Conservation (phyloP, 192 early-diverging fungal genomes). For the Coemansia sp. region DNA sequence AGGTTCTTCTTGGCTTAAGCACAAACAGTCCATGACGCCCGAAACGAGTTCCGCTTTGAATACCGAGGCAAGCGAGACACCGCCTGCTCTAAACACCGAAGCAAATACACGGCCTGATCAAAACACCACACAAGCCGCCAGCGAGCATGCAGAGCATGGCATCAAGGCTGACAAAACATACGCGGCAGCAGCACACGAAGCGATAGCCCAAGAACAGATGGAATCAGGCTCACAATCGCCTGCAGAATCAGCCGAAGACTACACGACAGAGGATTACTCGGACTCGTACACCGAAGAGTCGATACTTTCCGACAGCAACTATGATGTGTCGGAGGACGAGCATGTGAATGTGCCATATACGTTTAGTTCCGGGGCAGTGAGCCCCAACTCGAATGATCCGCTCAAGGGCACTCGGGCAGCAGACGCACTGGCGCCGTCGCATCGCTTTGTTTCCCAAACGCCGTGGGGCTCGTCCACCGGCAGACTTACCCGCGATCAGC, state of each 20-base stretch:
- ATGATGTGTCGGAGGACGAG: constrained; percentile 9
- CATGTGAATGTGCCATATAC: constrained; percentile 1
- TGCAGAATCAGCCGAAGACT: constrained; percentile 14
- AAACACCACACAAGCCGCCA: not conserved
- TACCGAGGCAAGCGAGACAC: too few relatives aligned
- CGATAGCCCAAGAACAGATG: not conserved
- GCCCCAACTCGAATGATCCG: constrained; percentile 14
- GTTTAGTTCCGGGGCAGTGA: constrained; percentile 35
- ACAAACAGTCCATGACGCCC: too few relatives aligned
- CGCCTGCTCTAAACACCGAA: too few relatives aligned
- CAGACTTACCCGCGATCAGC: constrained; percentile 41
- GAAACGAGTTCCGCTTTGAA: too few relatives aligned
- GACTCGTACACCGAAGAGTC: constrained; percentile 47
- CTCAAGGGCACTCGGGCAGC: constrained; percentile 12
- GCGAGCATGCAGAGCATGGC: not conserved
- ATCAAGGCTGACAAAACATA: constrained; percentile 12
- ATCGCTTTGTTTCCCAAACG: constrained; percentile 49
- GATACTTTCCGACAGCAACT: constrained; percentile 36
- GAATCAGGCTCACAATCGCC: constrained; percentile 15
- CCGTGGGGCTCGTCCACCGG: constrained; percentile 48
- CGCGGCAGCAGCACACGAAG: constrained; percentile 16
- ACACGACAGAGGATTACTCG: constrained; percentile 33
- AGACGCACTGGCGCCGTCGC: constrained; percentile 32
- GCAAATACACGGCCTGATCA: too few relatives aligned
- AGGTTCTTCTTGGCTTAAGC: too few relatives aligned